Base-by-base conservation (phyloP, 495 filamentous ascomycete species). In the Penicillium malachiteum region DNA sequence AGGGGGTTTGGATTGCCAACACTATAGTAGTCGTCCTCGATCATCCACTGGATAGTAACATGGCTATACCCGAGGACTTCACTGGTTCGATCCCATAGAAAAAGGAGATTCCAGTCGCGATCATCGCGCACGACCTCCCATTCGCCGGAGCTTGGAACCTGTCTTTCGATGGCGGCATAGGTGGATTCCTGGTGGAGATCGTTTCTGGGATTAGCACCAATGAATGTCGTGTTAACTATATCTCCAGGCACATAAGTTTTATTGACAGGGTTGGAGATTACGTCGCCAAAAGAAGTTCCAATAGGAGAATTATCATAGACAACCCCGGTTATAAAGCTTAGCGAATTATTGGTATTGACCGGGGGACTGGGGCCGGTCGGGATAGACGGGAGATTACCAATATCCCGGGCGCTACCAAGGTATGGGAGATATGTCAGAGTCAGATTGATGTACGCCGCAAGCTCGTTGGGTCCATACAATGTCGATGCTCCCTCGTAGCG, bases 401-500 rank as follows among this genome's bases (percentile, higher is more conserved):
- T 64, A 11, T 80, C 69, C 5, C 72, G 55, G 7, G 63, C 54
- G 16, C 65, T 64, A 11, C 65, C 74, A 6, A 98, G 81, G 63
- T 88, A 89, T 2, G 84, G 84, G 5, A 96, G 77, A 59, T 86
- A 84, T 7, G 81, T 81, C 34, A 88, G 78, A 5, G 90, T 94
- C 34, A 92, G 72, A 67, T 95, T 91, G 71, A 98, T 87, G 72
- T 96, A 93, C 1, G 91, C 93, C 37, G 91, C 86, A 5, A 97
- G 79, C 0, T 91, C 96, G 64, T 92, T 86, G n/a, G 90, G 90
- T 0, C 94, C 94, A 71, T 96, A 96, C 30, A 97, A 83, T 4
- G 94, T 98, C 26, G 90, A 95, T 13, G 91, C 94, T 47, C 94
- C 94, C 74, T 98, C 94, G 71, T 97, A 97, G 46, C 94, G 85